Conservation (phyloP, 148 eudicot genomes). For the Chenopodium album region DNA sequence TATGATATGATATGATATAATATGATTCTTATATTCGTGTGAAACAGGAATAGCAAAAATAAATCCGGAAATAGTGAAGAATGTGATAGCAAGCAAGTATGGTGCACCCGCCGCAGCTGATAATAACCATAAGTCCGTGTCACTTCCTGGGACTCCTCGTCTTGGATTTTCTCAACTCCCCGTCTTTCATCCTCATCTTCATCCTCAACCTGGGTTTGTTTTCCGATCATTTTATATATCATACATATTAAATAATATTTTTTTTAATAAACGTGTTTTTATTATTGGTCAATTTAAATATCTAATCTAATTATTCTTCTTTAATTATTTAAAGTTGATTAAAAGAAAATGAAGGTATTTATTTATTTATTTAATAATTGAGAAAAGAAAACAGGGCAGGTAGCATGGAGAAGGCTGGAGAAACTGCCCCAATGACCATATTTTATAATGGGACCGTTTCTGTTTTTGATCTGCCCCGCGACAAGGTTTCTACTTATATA, state of each 20-base stretch:
- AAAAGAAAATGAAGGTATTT: no score
- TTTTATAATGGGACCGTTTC: conserved; percentile 60
- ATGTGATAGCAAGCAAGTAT: conserved; percentile 34
- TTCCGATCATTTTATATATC: not conserved
- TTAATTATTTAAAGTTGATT: no score
- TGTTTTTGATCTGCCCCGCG: conserved; percentile 48
- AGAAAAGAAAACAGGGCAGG: not conserved
- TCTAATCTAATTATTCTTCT: no score
- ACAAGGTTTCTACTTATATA: conserved; percentile 28
- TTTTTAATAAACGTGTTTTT: not conserved
- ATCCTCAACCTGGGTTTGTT: conserved; percentile 13
- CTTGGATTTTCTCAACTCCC: conserved; percentile 16
- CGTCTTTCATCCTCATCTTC: conserved; percentile 11
- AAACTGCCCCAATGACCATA: conserved; percentile 52
- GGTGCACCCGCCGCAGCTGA: conserved; percentile 18
- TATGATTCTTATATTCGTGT: not conserved
- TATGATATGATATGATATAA: no score
- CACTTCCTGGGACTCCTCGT: not conserved
- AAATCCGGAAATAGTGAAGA: conserved; percentile 59
- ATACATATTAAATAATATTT: not conserved
- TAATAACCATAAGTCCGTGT: not conserved
- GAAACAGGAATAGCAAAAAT: conserved; percentile 51
- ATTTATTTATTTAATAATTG: not conserved
- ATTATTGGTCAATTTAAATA: no score
- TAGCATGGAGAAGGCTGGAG: conserved; percentile 3